Evolutionary conservation across 345 rosid species (phyloP).

Genomic region (Toxicodendron radicans): DNA sequence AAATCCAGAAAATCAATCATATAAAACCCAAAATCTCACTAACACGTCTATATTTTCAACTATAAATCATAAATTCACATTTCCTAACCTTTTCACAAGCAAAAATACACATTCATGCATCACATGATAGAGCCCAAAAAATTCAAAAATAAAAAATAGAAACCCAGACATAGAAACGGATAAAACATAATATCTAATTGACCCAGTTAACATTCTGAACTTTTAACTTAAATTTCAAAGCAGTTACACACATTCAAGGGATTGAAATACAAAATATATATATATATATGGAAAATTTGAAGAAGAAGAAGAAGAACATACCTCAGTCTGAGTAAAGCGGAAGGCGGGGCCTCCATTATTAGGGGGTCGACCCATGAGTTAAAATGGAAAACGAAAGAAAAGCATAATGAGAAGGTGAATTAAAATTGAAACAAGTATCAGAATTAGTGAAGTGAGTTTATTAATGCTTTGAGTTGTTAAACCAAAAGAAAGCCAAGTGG

Average conservation of each 20-base stretch:
- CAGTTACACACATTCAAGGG: neutral
- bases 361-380: slow-evolving; percentile 88
- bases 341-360: slow-evolving; percentile 94
- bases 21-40: neutral
- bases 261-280: neutral
- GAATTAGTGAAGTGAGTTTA: neutral
- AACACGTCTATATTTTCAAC: neutral
- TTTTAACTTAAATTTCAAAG: neutral
- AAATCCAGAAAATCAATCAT: neutral
- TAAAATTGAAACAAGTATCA: neutral
- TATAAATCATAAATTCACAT: neutral
- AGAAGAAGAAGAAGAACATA: slow-evolving; percentile 18
- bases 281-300: neutral
- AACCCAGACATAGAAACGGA: neutral
- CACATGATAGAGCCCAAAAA: neutral
- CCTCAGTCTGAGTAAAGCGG: slow-evolving; percentile 82
- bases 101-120: slow-evolving; percentile 1
- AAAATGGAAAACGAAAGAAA: too few relatives aligned
- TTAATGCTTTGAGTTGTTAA: too few relatives aligned
- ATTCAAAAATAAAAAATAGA: neutral
- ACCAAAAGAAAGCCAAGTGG: neutral
- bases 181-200: neutral
- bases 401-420: neutral
- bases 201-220: neutral
- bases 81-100: neutral